A percentile compares a stretch with the other conserved stretches of the same genome.
These are phyloP conservation scores for Collybiopsis confluens DNA, from an alignment of 768 basidiomycete genomes.

Conservation along the genomic window DNA sequence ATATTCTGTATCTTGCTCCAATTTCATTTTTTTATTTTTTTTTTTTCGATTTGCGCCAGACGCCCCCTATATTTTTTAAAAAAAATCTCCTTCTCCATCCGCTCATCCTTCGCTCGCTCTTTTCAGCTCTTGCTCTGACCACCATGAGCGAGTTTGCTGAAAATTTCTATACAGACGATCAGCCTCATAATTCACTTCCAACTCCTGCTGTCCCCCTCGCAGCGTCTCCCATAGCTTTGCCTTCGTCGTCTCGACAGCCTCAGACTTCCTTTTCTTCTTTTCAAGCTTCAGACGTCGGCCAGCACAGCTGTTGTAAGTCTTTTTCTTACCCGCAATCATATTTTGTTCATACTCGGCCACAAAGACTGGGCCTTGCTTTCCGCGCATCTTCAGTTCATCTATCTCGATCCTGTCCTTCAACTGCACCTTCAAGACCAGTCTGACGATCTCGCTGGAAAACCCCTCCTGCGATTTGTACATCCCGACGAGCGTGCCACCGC, in stretches of 20 bases:
- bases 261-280: background rate
- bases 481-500: slow-evolving; percentile 81
- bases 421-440: slow-evolving; percentile 71
- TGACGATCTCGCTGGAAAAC: slow-evolving; percentile 61
- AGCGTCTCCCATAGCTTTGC: too few relatives aligned
- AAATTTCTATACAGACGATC: background rate
- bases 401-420: slow-evolving; percentile 77
- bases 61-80: slow-evolving; percentile 4
- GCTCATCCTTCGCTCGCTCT: background rate
- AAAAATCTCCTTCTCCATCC: background rate
- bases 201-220: background rate
- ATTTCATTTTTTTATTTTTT: too few relatives aligned
- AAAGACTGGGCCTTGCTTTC: slow-evolving; percentile 72
- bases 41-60: too few relatives aligned
- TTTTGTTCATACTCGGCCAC: background rate
- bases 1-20: too few relatives aligned
- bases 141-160: background rate
- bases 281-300: background rate
- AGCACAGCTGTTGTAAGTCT: slow-evolving; percentile 6
- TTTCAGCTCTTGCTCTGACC: background rate
- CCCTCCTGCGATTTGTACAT: slow-evolving; percentile 75
- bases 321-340: too few relatives aligned
- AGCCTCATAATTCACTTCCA: background rate
- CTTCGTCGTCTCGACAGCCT: background rate
- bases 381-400: slow-evolving; percentile 73